Evolutionary conservation across 768 basidiomycete species (phyloP).

Genomic region (Boletus coccyginus): DNA sequence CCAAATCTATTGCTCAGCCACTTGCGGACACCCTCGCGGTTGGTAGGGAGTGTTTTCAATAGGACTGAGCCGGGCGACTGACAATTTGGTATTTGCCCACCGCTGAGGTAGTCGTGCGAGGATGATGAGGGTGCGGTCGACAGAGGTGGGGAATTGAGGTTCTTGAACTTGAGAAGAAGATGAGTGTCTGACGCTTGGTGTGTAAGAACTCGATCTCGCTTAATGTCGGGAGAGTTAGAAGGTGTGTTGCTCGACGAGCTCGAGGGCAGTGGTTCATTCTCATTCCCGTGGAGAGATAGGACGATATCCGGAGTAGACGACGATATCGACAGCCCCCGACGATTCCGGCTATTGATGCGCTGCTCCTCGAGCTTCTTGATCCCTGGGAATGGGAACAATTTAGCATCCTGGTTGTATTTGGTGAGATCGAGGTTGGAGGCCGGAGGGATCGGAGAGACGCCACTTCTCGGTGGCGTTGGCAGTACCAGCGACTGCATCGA

Average conservation of each 20-base stretch:
- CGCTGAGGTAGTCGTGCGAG: conserved; percentile 50
- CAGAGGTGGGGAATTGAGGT: conserved; percentile 37
- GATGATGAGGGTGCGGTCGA: conserved; percentile 45
- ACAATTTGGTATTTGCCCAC: conserved; percentile 23
- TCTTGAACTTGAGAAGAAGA: conserved; percentile 52
- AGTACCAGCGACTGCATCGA: conserved; percentile 61
- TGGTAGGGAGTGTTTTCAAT: conserved; percentile 59
- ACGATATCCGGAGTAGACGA: conserved; percentile 49
- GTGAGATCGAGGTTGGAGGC: conserved; percentile 66
- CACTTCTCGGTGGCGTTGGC: conserved; percentile 51
- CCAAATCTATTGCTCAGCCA: conserved; percentile 68
- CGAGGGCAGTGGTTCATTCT: conserved; percentile 44
- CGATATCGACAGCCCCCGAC: conserved; percentile 48
- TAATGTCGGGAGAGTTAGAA: conserved; percentile 47
- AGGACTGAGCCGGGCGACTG: conserved; percentile 37
- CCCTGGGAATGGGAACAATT: conserved; percentile 89
- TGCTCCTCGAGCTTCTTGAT: conserved; percentile 77
- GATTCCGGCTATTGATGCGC: conserved; percentile 50
- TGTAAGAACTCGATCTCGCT: conserved; percentile 59
- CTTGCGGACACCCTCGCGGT: conserved; percentile 73
- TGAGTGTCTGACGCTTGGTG: conserved; percentile 72
- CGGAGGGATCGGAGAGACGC: conserved; percentile 76
- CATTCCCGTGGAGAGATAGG: conserved; percentile 42
- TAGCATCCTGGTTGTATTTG: conserved; percentile 65
- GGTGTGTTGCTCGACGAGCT: conserved; percentile 51